Evolutionary conservation across 768 basidiomycete genomes (phyloP), one percentile per base, ranked within the genome.

Genomic region (Mycena filopes): DNA sequence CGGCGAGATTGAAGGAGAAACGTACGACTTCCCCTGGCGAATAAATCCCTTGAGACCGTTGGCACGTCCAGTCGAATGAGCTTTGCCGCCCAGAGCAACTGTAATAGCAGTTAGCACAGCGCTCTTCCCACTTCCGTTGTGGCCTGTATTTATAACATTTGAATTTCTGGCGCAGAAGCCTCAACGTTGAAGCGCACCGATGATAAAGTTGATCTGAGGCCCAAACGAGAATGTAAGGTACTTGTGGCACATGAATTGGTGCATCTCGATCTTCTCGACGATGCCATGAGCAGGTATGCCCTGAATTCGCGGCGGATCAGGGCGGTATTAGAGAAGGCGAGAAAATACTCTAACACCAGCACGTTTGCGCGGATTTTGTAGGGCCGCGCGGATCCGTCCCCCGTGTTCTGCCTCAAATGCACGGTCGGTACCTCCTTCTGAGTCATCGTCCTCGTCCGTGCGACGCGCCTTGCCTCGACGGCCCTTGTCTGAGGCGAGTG

Each of bases 191-290:
- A 3, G 71, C 86, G 42, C 70, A 90, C 95, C 95, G 41, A 97
- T 97, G 70, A 99, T 93, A 73, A 99, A 99, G 79, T 99, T 99
- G 73, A 99, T 93, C 76, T 96, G 94, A 11, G 93, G 91, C 0
- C 95, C 95, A 67, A 99, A 95, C 2, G 86, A 84, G 77, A 98
- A 94, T 1, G 84, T 89, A 49, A 96, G 83, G 77, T 84, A 89
- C 74, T 89, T 85, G 79, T 99, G 96, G 77, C 96, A 98, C 96
- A 99, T 97, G 79, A 99, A 99, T 73, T 98, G 91, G 72, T 89
- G 84, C 87, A 95, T 88, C 73, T 95, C 91, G 45, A 98, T 86
- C 33, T 84, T 83, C 70, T 94, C 91, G 64, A 98, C 93, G 69
- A 98, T 90, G 6, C 96, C 97, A 71, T 90, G 87, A 55, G 96